Base-by-base conservation (phyloP, 805 yeast genomes). In the Candida michaelii region DNA sequence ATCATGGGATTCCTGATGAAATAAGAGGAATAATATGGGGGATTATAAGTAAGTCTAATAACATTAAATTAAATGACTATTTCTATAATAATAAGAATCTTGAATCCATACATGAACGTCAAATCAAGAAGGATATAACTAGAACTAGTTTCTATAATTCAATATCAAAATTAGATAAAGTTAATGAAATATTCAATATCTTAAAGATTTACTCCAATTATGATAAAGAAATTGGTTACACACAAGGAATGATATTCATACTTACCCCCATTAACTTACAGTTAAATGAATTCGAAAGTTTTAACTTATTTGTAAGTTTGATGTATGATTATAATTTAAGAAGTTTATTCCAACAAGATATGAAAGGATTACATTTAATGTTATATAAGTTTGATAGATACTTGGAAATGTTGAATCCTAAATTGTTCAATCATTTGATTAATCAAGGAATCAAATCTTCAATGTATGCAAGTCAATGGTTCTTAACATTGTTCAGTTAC, bases 391-490 rank as follows among this genome's bases (percentile, higher is more conserved):
- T 89, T 63, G 98, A 93, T 59, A 74, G 97, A 43, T 62, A 91
- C 39, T 56, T 93, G 27, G 97, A 90, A 59, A 91, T 82, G 49
- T 63, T 72, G 34, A 68, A 82, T 15, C 98, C 98, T 0, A 69
- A 70, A 5, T 71, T 93, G 36, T 79, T 79, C 58, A 76, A 77
- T 36, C 98, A 93, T 67, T 68, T 93, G 52, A 73, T 76, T 19
- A 80, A 89, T 48, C 95, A 91, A 62, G 97, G 97, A 5, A 81
- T 93, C 17, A 77, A 83, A 47, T 85, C 96, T 2, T 84, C 95
- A 16, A 91, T 91, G 98, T 93, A 88, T 69, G 98, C 97, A 0
- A 83, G 96, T 1, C 98, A 93, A 63, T 93, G 99, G 99, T 91
- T 93, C 57, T 73, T 93, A 53, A 93, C 98, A 0, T 76, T 93